Evolutionary conservation across 768 basidiomycete species (phyloP), one percentile per base, ranked within the genome.

Genomic region (Lactarius evosmus): DNA sequence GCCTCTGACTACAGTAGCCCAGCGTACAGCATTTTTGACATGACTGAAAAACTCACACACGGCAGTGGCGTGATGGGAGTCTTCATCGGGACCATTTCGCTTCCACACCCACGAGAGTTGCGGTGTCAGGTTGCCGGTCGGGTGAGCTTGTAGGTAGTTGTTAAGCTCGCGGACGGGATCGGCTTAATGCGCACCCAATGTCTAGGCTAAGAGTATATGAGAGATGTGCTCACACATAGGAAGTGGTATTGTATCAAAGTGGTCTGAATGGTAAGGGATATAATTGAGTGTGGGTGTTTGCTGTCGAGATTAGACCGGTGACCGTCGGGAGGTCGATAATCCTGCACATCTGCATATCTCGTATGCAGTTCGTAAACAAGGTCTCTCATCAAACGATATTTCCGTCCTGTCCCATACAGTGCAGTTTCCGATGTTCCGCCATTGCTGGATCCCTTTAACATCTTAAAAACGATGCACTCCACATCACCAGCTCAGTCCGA

Each of bases 141-240:
- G 29, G 51, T 19, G 29, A 9, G 5, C 7, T 1, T 17, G 29
- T 17, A 52, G 29, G 29, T 32, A 52, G 4, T 32, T 32, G 19
- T 52, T 19, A 9, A 65, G 58, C 25, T 60, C 54, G 7, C 63
- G 59, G 2, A 60, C 14, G 19, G 29, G 38, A 46, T 60, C 58
- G n/a, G n/a, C 29, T 30, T 12, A 22, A 40, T 11, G 7, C 30
- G 9, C 4, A 29, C 17, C 56, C 53, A 56, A 22, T 7, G 0
- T 7, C 25, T 41, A 17, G 4, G 9, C 25, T 14, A 30, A 17
- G 25, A 22, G 4, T n/a, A 32, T 6, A 56, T 27, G 29, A 11
- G 25, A 56, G 12, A 9, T 3, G 17, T 5, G 4, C 63, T 19
- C 33, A 60, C 63, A 49, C 56, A 57, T 62, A 9, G 29, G 36